Percentiles rank a stretch among this genome's conserved stretches.
phyloP scores from a whole-genome alignment of 768 basidiomycete genomes.

The Cyclocybe cylindracea region DNA sequence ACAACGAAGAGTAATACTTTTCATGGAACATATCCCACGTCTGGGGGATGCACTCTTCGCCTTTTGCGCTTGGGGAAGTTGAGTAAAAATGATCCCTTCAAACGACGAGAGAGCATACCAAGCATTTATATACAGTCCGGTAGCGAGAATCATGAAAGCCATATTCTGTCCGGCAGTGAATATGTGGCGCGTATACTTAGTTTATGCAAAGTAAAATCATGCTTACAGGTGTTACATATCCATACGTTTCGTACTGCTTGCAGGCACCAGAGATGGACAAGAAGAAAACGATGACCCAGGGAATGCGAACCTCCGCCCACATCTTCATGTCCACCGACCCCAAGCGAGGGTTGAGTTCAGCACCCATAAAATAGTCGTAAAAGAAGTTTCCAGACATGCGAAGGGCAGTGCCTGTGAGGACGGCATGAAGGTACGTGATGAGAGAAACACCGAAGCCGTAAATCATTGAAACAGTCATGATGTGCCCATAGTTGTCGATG shows the following conservation, averaged over 20 bases:
- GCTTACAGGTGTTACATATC: conserved; percentile 88
- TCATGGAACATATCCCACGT: conserved; percentile 99
- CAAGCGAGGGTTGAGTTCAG: conserved; percentile 89
- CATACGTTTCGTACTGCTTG: conserved; percentile 93
- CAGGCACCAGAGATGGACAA: conserved; percentile 89
- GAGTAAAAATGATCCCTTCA: conserved; percentile 4
- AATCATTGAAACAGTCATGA: conserved; percentile 96
- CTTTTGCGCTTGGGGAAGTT: conserved; percentile 73
- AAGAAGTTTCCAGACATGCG: conserved; percentile 95
- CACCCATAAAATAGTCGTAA: conserved; percentile 98
- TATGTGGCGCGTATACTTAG: background rate
- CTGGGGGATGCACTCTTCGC: conserved; percentile 93
- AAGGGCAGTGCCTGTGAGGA: conserved; percentile 77
- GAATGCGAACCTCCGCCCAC: conserved; percentile 97
- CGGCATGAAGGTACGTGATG: conserved; percentile 77
- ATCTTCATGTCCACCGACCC: conserved; percentile 94
- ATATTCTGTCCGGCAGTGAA: conserved; percentile 64
- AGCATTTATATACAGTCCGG: conserved; percentile 95
- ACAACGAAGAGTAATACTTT: conserved; percentile 52
- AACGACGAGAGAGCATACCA: conserved; percentile 50
- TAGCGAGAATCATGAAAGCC: conserved; percentile 95
- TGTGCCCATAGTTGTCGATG: conserved; percentile 93
- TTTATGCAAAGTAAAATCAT: background rate
- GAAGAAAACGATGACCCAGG: conserved; percentile 96
- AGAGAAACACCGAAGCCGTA: conserved; percentile 83